phyloP scores from a whole-genome alignment of 108 stramenopile genomes.

The Chaetoceros tenuissimus region DNA sequence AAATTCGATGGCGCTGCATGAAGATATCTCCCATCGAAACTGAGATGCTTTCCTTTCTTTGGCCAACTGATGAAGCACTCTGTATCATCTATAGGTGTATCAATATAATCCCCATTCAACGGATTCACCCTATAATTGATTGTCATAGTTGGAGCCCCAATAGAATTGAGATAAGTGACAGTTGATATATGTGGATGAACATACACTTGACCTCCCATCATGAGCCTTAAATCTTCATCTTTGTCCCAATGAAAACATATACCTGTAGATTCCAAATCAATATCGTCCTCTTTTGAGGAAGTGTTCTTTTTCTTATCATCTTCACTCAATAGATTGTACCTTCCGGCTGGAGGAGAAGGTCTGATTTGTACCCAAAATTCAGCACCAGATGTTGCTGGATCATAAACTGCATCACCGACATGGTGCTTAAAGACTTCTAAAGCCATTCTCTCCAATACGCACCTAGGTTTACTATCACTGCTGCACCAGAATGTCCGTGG shows the following conservation, averaged over 20 bases:
- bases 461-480: slow-evolving; percentile 40
- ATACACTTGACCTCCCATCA: slow-evolving; percentile 55
- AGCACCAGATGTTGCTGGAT: slow-evolving; percentile 42
- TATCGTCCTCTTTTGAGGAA: slow-evolving; percentile 10
- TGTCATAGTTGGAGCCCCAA: slow-evolving; percentile 62
- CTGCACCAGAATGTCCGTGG: slow-evolving; percentile 76
- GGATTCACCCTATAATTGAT: slow-evolving; percentile 44
- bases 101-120: slow-evolving; percentile 48
- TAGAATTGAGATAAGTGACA: slow-evolving; percentile 68
- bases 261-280: slow-evolving; percentile 26
- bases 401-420: slow-evolving; percentile 22
- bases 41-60: slow-evolving; percentile 59
- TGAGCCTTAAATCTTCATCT: slow-evolving; percentile 72
- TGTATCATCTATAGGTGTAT: background rate
- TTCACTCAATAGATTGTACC: slow-evolving; percentile 5
- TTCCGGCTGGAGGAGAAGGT: slow-evolving; percentile 44
- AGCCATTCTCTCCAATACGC: slow-evolving; percentile 57
- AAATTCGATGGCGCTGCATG: slow-evolving; percentile 70
- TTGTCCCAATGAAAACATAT: slow-evolving; percentile 85
- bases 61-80: slow-evolving; percentile 62
- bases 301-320: slow-evolving; percentile 14
- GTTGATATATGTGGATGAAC: slow-evolving; percentile 77
- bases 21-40: slow-evolving; percentile 70
- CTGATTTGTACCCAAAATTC: slow-evolving; percentile 85
- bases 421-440: slow-evolving; percentile 67